These are phyloP conservation scores for Pterocarpus santalinus DNA, from an alignment of 306 rosid genomes.

Conservation along the genomic window DNA sequence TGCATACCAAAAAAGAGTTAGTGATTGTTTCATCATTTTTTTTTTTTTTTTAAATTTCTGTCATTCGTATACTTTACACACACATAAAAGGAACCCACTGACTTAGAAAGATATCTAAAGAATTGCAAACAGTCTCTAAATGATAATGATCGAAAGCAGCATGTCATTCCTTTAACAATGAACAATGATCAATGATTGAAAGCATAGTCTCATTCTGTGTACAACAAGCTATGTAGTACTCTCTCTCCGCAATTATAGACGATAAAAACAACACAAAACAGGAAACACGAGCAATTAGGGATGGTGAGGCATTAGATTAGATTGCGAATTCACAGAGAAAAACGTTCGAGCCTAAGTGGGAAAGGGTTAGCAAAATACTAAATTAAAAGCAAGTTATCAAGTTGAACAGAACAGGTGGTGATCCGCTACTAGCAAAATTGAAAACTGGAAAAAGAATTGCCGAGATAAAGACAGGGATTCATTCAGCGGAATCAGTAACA, in stretches of 20 bases:
- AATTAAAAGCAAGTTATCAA: neutral
- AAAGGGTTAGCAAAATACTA: neutral
- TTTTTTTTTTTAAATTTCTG: neutral
- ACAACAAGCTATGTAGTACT: neutral
- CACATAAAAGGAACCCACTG: too few species aligned
- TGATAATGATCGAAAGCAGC: neutral
- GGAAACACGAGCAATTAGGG: neutral
- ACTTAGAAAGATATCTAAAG: too few species aligned
- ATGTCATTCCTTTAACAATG: neutral
- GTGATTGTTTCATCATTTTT: neutral
- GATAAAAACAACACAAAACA: neutral
- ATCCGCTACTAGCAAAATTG: neutral
- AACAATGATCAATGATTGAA: neutral
- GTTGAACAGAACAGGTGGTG: neutral
- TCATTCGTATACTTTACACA: too few species aligned
- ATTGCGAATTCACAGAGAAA: neutral
- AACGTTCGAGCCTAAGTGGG: neutral
- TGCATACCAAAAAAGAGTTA: slow-evolving; percentile 31
- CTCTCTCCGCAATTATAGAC: neutral
- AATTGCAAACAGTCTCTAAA: too few species aligned
- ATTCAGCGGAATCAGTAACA: neutral
- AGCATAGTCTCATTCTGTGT: neutral
- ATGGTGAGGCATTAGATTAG: slow-evolving; percentile 1
- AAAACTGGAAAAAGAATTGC: neutral
- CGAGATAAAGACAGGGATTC: neutral